These are phyloP conservation scores for Eucalyptus regnans DNA, from an alignment of 345 rosid species.

Conservation along the genomic window DNA sequence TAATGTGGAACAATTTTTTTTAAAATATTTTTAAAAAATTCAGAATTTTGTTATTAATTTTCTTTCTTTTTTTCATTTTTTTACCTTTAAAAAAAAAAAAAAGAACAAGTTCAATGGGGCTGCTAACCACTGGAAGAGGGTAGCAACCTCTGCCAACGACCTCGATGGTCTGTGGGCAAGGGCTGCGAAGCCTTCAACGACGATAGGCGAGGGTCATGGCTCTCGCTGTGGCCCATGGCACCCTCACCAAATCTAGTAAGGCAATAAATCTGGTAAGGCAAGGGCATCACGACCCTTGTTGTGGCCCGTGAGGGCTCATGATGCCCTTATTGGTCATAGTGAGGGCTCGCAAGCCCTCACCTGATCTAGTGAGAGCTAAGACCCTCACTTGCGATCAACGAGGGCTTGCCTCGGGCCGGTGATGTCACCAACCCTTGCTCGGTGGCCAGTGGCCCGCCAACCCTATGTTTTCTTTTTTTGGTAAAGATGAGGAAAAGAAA, in stretches of 20 bases:
- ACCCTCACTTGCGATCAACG: accelerated
- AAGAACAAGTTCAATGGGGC: neutral
- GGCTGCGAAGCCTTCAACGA: accelerated
- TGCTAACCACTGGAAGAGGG: accelerated
- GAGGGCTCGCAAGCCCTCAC: neutral
- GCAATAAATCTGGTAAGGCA: neutral
- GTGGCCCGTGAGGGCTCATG: neutral
- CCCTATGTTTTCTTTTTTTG: neutral
- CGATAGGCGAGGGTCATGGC: neutral
- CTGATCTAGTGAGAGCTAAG: neutral
- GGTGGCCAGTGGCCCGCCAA: accelerated
- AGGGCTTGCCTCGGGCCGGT: accelerated
- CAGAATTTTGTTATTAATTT: too few relatives aligned
- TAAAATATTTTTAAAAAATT: too few relatives aligned
- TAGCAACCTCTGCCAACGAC: accelerated
- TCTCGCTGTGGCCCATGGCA: accelerated
- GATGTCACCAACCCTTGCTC: neutral
- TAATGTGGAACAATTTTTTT: too few relatives aligned
- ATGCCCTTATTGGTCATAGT: accelerated
- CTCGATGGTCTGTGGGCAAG: neutral
- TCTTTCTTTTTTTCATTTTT: too few relatives aligned
- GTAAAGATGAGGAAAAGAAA: neutral
- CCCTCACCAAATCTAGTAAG: too few relatives aligned
- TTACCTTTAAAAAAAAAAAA: too few relatives aligned
- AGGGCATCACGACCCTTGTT: neutral